Base-by-base conservation (phyloP, 2,329 filamentous ascomycete genomes). In the Arthrobotrys pseudoclavata region DNA sequence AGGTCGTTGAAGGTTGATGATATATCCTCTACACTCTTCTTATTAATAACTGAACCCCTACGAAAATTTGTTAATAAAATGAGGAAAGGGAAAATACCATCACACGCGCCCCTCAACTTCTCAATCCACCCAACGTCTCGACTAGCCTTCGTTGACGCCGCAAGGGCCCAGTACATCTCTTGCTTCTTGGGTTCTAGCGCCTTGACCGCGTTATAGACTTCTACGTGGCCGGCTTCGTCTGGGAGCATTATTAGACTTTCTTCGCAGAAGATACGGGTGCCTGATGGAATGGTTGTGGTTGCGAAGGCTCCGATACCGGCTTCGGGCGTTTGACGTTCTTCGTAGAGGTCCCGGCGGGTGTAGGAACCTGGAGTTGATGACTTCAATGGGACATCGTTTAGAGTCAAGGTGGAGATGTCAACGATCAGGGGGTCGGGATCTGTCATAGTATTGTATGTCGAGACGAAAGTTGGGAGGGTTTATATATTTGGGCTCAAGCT, bases 231-330 rank as follows among this genome's bases (percentile, higher is more conserved):
- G 9, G 74, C 74, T 3, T 40, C 31, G 31, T 71, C 74, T 4
- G 74, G 67, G 20, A 77, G 13, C 67, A 77, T 71, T 0, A 77
- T n/a, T 12, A 77, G 15, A 18, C 50, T 55, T 31, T 71, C 74
- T 42, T 77, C 74, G 31, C 74, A 77, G 53, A 77, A 71, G 10
- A 77, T 37, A n/a, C 74, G 67, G 3, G 67, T 77, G 5, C 74
- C 74, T 2, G 67, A 67, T 15, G 67, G 50, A 40, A 77, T 77
- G 3, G 20, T 15, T 1, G 13, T 29, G 0, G 67, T 71, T 7
- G 74, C 67, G 22, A 77, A 77, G 2, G 61, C 67, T 5, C 74
- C 74, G 6, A 77, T 50, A 4, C 74, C 74, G 5, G 18, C 55
- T 15, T 67, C 67, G 3, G 29, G 42, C 10, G 74, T 77, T 63